A percentile compares a stretch with the other conserved stretches of the same genome.
Conservation (phyloP, 345 rosid genomes). For the Acer negundo region DNA sequence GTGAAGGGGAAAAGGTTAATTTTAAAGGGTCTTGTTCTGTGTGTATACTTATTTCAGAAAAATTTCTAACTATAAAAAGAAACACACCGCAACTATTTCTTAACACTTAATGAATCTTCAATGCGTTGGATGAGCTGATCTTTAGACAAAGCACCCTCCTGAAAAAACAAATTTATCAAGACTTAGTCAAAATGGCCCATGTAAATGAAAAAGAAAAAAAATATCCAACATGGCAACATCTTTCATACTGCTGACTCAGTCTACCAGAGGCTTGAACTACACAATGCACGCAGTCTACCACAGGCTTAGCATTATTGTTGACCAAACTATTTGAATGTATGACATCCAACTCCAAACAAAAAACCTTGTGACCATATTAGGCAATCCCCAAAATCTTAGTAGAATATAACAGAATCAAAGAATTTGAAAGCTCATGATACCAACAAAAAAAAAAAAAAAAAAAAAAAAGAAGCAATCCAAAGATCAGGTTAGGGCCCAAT, state of each 20-base stretch:
- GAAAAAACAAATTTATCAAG: conserved; percentile 6
- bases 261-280: neutral
- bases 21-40: neutral
- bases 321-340: neutral
- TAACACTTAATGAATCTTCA: conserved; percentile 62
- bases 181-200: neutral
- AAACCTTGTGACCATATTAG: neutral
- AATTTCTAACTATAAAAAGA: neutral
- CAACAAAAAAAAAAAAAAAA: neutral
- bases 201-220: neutral
- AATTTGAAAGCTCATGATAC: neutral
- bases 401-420: neutral
- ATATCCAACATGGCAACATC: neutral
- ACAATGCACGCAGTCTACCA: neutral
- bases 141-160: conserved; percentile 87
- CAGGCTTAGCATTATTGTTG: neutral
- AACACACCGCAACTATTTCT: conserved; percentile 45
- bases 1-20: neutral
- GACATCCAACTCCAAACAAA: neutral
- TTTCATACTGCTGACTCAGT: neutral
- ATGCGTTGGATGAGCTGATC: conserved; percentile 66
- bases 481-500: neutral
- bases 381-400: neutral
- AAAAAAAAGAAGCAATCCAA: neutral
- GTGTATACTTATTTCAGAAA: neutral